Evolutionary conservation across 495 filamentous ascomycete genomes (phyloP).

Genomic region (Penicillium cosmopolitanum): DNA sequence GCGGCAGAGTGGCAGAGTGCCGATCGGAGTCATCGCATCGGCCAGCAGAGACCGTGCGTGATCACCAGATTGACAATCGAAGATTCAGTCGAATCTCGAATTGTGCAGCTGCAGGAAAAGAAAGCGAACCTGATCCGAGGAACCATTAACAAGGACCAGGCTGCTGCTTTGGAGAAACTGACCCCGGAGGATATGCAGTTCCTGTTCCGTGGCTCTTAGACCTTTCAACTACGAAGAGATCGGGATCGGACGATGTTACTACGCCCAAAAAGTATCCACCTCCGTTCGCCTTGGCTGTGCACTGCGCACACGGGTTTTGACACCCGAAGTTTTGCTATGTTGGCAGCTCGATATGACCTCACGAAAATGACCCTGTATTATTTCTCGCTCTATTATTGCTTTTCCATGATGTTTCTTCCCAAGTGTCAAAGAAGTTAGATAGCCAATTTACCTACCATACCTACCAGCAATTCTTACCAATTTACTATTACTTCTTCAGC

Average conservation of each 20-base stretch:
- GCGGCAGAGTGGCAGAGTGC: constrained; percentile 97
- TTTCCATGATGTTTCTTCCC: too few species aligned
- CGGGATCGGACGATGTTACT: not conserved
- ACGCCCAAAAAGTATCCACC: not conserved
- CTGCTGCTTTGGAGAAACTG: constrained; percentile 79
- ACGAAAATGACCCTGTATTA: constrained; percentile 1
- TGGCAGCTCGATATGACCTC: constrained; percentile 13
- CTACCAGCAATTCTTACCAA: not conserved
- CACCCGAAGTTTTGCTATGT: not conserved
- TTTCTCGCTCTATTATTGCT: too few species aligned
- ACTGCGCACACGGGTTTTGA: too few species aligned
- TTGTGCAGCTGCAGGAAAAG: constrained; percentile 95
- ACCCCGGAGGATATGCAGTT: constrained; percentile 94
- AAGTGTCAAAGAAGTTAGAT: too few species aligned
- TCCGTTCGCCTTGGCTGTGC: not conserved
- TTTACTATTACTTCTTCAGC: not conserved
- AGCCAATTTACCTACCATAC: too few species aligned
- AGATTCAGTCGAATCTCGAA: constrained; percentile 92
- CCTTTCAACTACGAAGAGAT: not conserved
- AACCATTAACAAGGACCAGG: constrained; percentile 89
- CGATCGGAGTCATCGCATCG: constrained; percentile 96
- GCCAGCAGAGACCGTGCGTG: constrained; percentile 89
- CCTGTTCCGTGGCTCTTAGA: constrained; percentile 73
- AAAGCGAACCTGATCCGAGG: constrained; percentile 95
- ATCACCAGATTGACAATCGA: constrained; percentile 94